Conservation (phyloP, 2,329 filamentous ascomycete genomes). For the Xylariaceae sp. region DNA sequence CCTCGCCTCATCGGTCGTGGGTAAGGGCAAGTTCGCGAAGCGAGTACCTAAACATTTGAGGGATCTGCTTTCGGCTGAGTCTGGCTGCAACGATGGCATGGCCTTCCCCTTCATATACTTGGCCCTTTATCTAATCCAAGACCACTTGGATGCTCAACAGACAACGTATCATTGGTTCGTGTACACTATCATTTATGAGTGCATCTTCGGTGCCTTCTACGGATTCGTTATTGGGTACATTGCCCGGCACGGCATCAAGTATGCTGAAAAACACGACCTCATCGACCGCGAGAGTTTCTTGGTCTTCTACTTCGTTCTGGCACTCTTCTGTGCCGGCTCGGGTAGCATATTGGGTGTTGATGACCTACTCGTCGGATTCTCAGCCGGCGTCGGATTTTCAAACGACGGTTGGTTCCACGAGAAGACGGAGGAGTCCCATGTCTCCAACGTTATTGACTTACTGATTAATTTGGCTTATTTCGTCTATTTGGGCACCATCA, state of each 20-base stretch:
- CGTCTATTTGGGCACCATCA: constrained; percentile 95
- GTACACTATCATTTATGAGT: constrained; percentile 91
- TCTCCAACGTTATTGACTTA: constrained; percentile 98
- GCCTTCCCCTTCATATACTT: constrained; percentile 98
- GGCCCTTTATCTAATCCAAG: constrained; percentile 86
- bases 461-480: constrained; percentile 97
- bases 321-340: constrained; percentile 92
- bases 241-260: constrained; percentile 88
- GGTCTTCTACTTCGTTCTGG: constrained; percentile 97
- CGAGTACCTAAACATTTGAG: constrained; percentile 96
- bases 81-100: constrained; percentile 99
- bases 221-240: constrained; percentile 88
- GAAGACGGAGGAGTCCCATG: constrained; percentile 97
- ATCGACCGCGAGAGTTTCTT: constrained; percentile 97
- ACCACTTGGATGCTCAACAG: constrained; percentile 68
- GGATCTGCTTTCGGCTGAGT: constrained; percentile 93
- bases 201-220: constrained; percentile 87
- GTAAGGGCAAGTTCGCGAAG: constrained; percentile 98
- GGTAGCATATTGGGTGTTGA: constrained; percentile 91
- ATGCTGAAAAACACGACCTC: constrained; percentile 79
- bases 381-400: constrained; percentile 96
- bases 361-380: constrained; percentile 92
- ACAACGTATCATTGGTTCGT: constrained; percentile 89
- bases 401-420: constrained; percentile 99
- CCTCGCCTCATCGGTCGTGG: constrained; percentile 94